A percentile compares a stretch with the other conserved stretches of the same genome.
Evolutionary conservation across 164 flowering plant species (phyloP).

Genomic region (Chloranthus sessilifolius): DNA sequence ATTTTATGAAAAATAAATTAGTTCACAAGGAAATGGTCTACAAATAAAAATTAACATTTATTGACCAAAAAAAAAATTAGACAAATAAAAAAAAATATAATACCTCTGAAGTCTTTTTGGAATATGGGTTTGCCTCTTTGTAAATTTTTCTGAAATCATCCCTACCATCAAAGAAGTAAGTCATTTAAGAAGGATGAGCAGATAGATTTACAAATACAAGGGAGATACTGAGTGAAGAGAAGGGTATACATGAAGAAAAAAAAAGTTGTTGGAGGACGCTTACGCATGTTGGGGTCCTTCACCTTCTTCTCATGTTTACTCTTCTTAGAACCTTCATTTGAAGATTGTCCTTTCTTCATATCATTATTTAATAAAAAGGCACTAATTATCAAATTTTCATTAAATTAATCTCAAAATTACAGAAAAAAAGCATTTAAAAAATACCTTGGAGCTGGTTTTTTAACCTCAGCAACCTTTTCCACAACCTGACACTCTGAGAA

Average conservation of each 20-base stretch:
- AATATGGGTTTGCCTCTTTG: slow-evolving; percentile 64
- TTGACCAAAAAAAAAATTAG: too few relatives aligned
- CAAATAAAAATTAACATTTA: too few relatives aligned
- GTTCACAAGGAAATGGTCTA: too few relatives aligned
- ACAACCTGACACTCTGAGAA: slow-evolving; percentile 59
- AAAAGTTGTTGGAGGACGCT: slow-evolving; percentile 86
- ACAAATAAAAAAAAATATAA: too few relatives aligned
- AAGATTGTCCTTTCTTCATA: slow-evolving; percentile 40
- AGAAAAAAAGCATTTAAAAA: neutral
- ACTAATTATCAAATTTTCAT: too few relatives aligned
- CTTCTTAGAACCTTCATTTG: slow-evolving; percentile 46
- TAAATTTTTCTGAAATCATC: slow-evolving; percentile 66
- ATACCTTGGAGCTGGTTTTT: slow-evolving; percentile 47
- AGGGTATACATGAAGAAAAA: slow-evolving; percentile 91
- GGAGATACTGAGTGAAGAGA: too few relatives aligned
- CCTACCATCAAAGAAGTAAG: slow-evolving; percentile 32
- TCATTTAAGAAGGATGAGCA: neutral
- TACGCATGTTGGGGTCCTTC: slow-evolving; percentile 61
- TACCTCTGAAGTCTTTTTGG: slow-evolving; percentile 55
- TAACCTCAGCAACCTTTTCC: slow-evolving; percentile 44
- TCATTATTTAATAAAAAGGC: too few relatives aligned
- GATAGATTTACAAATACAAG: too few relatives aligned
- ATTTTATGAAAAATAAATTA: too few relatives aligned
- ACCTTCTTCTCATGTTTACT: slow-evolving; percentile 35
- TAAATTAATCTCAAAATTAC: too few relatives aligned